Percentiles rank a stretch among this genome's conserved stretches.
These are phyloP conservation scores for Lachancea thermotolerans DNA, from an alignment of 805 yeast species.

Conservation along the genomic window DNA sequence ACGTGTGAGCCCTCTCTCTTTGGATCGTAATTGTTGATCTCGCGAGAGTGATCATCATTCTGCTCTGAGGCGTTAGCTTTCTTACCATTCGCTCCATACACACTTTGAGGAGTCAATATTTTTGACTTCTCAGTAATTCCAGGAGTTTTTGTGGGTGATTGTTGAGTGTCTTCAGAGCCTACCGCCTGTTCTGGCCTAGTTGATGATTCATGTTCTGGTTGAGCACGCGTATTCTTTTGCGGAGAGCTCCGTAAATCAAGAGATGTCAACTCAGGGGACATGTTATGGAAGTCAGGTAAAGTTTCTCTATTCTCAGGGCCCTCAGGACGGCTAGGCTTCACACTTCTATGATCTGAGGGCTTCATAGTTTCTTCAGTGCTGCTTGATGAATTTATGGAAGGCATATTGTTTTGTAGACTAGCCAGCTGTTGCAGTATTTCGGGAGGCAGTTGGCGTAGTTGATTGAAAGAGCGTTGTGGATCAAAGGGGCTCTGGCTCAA, in stretches of 20 bases:
- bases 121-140: constrained; percentile 1
- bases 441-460: constrained; percentile 17
- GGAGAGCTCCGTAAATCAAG: not conserved
- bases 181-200: not conserved
- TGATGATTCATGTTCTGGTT: not conserved
- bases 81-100: constrained; percentile 1
- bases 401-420: constrained; percentile 15
- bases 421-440: constrained; percentile 16
- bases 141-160: not conserved
- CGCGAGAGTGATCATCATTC: not conserved
- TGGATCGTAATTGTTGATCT: not conserved
- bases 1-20: not conserved
- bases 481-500: constrained; percentile 5
- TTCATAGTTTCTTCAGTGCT: not conserved
- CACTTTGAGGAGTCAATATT: constrained; percentile 8
- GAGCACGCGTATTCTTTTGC: not conserved
- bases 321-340: not conserved
- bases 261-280: constrained; percentile 2
- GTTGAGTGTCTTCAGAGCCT: not conserved
- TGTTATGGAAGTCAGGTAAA: not conserved
- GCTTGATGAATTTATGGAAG: not conserved
- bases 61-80: not conserved
- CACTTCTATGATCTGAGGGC: not conserved
- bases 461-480: constrained; percentile 9
- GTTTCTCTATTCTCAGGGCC: not conserved